Conservation (phyloP, 495 filamentous ascomycete genomes). For the Hyaloscypha bicolor region DNA sequence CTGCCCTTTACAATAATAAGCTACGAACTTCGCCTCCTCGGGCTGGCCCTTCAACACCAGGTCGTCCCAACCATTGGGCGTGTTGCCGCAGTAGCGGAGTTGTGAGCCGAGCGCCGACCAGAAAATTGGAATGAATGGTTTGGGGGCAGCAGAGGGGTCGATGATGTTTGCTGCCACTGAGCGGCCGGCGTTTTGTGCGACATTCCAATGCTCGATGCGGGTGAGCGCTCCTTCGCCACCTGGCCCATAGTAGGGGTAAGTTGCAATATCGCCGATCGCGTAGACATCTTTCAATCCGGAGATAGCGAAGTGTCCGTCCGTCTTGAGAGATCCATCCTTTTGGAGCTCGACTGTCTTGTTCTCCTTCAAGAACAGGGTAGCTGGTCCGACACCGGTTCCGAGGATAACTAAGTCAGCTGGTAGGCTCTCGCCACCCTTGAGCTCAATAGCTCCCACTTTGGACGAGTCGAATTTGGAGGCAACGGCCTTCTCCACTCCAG, state of each 20-base stretch:
- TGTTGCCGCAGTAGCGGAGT: constrained; percentile 89
- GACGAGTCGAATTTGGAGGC: constrained; percentile 63
- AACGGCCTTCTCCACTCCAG: constrained; percentile 77
- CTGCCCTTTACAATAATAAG: constrained; percentile 86
- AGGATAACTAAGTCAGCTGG: constrained; percentile 89
- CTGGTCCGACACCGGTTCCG: constrained; percentile 85
- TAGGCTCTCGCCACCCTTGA: constrained; percentile 86
- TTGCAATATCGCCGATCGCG: constrained; percentile 95
- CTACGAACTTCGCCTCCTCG: constrained; percentile 82
- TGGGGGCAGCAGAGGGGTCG: constrained; percentile 57
- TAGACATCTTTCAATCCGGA: constrained; percentile 76
- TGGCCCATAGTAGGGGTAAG: constrained; percentile 90
- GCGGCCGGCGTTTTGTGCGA: constrained; percentile 90
- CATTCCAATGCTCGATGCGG: constrained; percentile 97
- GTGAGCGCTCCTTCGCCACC: constrained; percentile 68
- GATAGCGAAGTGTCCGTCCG: constrained; percentile 77
- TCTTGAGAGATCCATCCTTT: constrained; percentile 78
- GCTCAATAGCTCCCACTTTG: constrained; percentile 75
- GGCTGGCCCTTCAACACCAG: constrained; percentile 74
- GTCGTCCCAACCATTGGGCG: constrained; percentile 79
- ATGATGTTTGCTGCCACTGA: constrained; percentile 74
- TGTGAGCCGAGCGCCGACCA: constrained; percentile 92
- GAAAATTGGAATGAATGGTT: constrained; percentile 89
- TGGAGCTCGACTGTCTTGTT: constrained; percentile 67
- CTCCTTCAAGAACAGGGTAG: constrained; percentile 82